A percentile compares a stretch with the other conserved stretches of the same genome.
Evolutionary conservation across 768 basidiomycete genomes (phyloP).

Genomic region (Mycena capillaripes): DNA sequence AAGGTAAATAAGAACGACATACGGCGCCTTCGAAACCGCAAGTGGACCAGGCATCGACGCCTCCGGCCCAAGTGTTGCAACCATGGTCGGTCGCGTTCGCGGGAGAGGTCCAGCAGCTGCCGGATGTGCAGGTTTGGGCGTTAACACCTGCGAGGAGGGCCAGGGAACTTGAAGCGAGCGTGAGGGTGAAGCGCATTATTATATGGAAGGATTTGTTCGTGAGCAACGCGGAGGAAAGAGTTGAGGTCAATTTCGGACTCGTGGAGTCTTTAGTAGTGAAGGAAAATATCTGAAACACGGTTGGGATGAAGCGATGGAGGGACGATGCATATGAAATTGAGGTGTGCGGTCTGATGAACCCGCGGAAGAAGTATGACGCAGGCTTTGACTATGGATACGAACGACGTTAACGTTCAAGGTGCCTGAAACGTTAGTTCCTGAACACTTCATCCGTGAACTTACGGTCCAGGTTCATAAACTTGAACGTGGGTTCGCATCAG

Average conservation of each 20-base stretch:
- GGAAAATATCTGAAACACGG: not conserved
- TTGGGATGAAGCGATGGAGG: not conserved
- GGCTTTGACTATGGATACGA: too few relatives aligned
- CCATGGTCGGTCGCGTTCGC: slow-evolving; percentile 21
- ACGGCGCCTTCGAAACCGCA: slow-evolving; percentile 24
- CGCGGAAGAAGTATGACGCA: too few relatives aligned
- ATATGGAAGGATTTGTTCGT: not conserved
- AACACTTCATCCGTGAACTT: too few relatives aligned
- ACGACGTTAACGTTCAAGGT: too few relatives aligned
- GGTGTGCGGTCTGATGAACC: too few relatives aligned
- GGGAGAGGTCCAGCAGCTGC: slow-evolving; percentile 21
- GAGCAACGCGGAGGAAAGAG: not conserved
- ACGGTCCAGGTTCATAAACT: too few relatives aligned
- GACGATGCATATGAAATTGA: too few relatives aligned
- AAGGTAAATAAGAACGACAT: not conserved
- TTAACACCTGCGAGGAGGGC: slow-evolving; percentile 3
- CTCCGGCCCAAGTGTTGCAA: slow-evolving; percentile 14
- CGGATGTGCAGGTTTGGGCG: slow-evolving; percentile 9
- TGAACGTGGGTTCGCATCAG: too few relatives aligned
- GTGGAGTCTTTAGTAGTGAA: not conserved
- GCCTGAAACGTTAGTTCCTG: too few relatives aligned
- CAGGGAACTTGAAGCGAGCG: slow-evolving; percentile 16
- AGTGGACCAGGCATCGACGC: slow-evolving; percentile 11
- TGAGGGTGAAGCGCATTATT: slow-evolving; percentile 10
- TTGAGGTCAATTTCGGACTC: not conserved